Evolutionary conservation across 2,329 filamentous ascomycete genomes (phyloP).

Genomic region (Zymoseptoria brevis): DNA sequence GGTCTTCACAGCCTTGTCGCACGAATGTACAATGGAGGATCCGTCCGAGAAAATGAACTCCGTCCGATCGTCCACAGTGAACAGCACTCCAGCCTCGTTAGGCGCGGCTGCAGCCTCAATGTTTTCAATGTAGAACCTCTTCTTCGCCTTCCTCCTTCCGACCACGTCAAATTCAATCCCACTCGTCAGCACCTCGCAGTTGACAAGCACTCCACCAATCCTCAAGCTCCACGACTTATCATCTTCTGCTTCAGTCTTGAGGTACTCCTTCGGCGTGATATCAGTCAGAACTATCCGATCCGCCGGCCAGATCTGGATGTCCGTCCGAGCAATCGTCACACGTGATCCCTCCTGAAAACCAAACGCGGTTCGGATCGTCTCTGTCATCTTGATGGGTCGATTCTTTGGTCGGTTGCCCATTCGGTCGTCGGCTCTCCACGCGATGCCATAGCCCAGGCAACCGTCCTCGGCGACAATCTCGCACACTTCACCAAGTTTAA

Average conservation of each 20-base stretch:
- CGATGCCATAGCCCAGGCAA: slow-evolving; percentile 49
- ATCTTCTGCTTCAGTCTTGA: slow-evolving; percentile 16
- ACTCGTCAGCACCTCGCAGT: slow-evolving; percentile 59
- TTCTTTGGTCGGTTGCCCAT: slow-evolving; percentile 51
- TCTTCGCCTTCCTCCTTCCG: slow-evolving; percentile 45
- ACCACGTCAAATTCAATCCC: slow-evolving; percentile 64
- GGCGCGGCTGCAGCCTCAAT: slow-evolving; percentile 38
- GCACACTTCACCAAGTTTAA: slow-evolving; percentile 53
- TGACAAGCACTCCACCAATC: slow-evolving; percentile 5
- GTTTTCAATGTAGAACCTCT: slow-evolving; percentile 53
- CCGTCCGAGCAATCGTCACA: slow-evolving; percentile 52
- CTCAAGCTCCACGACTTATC: slow-evolving; percentile 31
- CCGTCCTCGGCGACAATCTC: slow-evolving; percentile 40
- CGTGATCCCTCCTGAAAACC: slow-evolving; percentile 65
- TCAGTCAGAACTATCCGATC: slow-evolving; percentile 55
- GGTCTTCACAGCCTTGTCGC: neutral
- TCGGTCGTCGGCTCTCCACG: slow-evolving; percentile 49
- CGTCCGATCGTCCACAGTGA: slow-evolving; percentile 16
- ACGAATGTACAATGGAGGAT: neutral
- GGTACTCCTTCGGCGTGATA: slow-evolving; percentile 35
- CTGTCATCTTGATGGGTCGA: slow-evolving; percentile 64
- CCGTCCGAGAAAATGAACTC: slow-evolving; percentile 10
- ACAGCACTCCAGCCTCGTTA: slow-evolving; percentile 16
- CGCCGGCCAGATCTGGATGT: slow-evolving; percentile 46
- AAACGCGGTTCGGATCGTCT: slow-evolving; percentile 63